Evolutionary conservation across 495 filamentous ascomycete genomes (phyloP).

Genomic region (Collariella sp.): DNA sequence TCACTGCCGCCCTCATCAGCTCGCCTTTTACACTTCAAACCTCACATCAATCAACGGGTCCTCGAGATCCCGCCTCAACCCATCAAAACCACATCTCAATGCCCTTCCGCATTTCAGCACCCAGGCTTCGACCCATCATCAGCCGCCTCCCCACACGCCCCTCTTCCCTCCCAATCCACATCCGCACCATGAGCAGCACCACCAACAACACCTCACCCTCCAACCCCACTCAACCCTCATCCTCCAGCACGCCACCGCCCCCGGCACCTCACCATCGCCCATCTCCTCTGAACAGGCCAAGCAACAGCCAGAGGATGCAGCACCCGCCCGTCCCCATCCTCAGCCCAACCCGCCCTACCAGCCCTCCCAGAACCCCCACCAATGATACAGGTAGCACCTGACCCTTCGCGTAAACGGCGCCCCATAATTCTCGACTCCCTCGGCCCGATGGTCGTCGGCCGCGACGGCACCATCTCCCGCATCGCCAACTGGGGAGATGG

Average conservation of each 20-base stretch:
- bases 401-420: constrained; percentile 44
- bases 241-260: constrained; percentile 24
- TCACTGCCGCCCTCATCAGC: no score
- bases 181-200: neutral
- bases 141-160: neutral
- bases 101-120: constrained; percentile 3
- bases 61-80: neutral
- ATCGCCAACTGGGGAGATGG: constrained; percentile 64
- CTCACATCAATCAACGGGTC: no score
- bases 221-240: constrained; percentile 17
- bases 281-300: neutral
- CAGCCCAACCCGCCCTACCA: neutral
- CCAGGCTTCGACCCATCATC: neutral
- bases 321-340: neutral
- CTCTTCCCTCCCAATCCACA: neutral
- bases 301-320: neutral
- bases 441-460: constrained; percentile 60
- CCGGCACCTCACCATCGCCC: constrained; percentile 21
- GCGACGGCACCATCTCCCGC: constrained; percentile 54
- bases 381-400: no score
- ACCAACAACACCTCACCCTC: neutral
- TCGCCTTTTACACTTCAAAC: neutral
- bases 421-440: constrained; percentile 49
- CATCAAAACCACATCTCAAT: neutral
- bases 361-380: no score